Evolutionary conservation across 1,284 basidiomycete genomes (phyloP).

Genomic region (Puccinia horiana): DNA sequence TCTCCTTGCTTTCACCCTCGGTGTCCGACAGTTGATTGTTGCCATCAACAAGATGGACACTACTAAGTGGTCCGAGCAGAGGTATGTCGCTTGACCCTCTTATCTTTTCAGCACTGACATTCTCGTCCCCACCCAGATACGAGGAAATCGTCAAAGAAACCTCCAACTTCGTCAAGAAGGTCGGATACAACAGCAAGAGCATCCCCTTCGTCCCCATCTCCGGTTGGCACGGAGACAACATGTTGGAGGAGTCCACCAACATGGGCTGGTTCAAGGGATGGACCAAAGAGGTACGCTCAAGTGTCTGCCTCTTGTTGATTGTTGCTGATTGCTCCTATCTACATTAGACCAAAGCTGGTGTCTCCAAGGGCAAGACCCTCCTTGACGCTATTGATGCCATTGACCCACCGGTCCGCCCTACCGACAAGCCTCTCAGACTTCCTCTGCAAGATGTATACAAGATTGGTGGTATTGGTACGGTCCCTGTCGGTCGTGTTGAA

Average conservation of each 20-base stretch:
- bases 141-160: conserved; percentile 99
- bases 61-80: conserved; percentile 66
- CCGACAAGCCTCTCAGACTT: conserved; percentile 99
- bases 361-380: conserved; percentile 95
- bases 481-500: conserved; percentile 99
- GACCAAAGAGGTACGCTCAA: conserved; percentile 67
- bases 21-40: conserved; percentile 99
- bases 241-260: conserved; percentile 96
- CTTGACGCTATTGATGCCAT: conserved; percentile 99
- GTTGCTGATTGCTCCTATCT: conserved; percentile 45
- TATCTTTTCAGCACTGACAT: conserved; percentile 60
- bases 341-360: conserved; percentile 79
- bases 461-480: conserved; percentile 99
- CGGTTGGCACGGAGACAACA: conserved; percentile 99
- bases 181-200: conserved; percentile 99
- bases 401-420: conserved; percentile 92
- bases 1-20: conserved; percentile 98
- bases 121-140: conserved; percentile 71
- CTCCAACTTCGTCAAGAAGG: conserved; percentile 99
- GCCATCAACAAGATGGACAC: conserved; percentile 99
- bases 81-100: neutral
- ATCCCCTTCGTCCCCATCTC: conserved; percentile 99
- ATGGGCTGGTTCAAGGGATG: conserved; percentile 99
- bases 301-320: conserved; percentile 52
- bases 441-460: conserved; percentile 99